Conservation (phyloP, 2,329 filamentous ascomycete species). For the Diaporthe longicolla region DNA sequence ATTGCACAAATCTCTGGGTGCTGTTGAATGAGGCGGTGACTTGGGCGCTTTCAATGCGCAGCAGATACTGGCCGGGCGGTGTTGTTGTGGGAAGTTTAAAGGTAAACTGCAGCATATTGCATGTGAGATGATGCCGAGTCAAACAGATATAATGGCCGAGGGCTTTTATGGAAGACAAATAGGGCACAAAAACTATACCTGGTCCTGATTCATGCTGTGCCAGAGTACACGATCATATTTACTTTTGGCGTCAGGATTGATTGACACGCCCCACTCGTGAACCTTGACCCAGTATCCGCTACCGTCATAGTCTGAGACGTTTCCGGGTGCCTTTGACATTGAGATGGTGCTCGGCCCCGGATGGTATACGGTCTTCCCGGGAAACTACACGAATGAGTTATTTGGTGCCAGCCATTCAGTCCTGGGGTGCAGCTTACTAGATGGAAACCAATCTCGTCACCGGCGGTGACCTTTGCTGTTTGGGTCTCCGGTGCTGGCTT, state of each 20-base stretch:
- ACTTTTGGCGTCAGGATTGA: background rate
- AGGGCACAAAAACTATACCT: background rate
- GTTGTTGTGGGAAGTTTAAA: background rate
- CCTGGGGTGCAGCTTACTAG: background rate
- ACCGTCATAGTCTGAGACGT: background rate
- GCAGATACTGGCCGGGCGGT: background rate
- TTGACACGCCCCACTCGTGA: background rate
- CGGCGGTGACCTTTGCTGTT: background rate
- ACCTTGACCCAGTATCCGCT: background rate
- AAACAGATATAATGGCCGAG: background rate
- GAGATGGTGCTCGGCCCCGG: background rate
- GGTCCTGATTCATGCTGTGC: background rate
- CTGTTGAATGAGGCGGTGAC: background rate
- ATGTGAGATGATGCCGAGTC: background rate
- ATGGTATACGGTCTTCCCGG: background rate
- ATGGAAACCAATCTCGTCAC: conserved; percentile 4
- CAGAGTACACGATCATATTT: conserved; percentile 13
- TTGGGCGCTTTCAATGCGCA: background rate
- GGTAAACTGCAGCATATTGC: background rate
- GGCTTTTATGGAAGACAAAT: background rate
- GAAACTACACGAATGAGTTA: background rate
- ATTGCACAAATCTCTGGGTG: background rate
- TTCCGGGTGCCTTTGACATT: background rate
- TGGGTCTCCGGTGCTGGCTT: background rate
- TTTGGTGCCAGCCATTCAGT: background rate